Evolutionary conservation across 257 asterid species (phyloP), one percentile per base, ranked within the genome.

Genomic region (Solanum pennellii): DNA sequence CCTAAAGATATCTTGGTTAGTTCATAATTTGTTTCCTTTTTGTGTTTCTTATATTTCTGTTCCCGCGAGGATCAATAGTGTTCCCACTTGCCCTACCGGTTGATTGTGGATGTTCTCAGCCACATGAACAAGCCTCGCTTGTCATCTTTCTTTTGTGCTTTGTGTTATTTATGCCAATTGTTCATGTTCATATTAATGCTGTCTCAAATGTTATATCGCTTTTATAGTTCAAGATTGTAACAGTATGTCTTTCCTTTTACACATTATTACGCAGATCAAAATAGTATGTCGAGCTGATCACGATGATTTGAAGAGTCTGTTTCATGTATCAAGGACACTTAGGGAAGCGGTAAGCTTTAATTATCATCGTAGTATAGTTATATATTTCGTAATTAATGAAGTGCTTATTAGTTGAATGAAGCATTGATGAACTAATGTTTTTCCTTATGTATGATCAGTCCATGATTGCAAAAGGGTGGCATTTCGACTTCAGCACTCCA

Each of bases 261-360:
- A 4, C 20, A 39, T 74, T n/a, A 13, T 23, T 59, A 7, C 89
- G 89, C 95, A 95, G 98, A 90, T 93, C 88, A 93, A 88, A 89
- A 91, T 95, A 83, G 83, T 95, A 23, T 96, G 96, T 91, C 93
- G 95, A 9, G 98, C 95, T 69, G 98, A 94, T 41, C 99, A 96
- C 49, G 97, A 96, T 68, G 99, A 96, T 88, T 90, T 96, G 92
- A 94, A 91, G 87, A 91, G 90, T 49, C 89, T 96, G 79, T 89
- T 93, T 82, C 91, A 88, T 3, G 97, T 95, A 18, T 96, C 98
- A 6, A 94, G 86, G 69, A 33, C 95, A 2, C 83, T 96, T 3
- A 91, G 94, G 85, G 96, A 95, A 86, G 95, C 92, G 88, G 98
- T 95, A 86, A 93, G 95, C 7, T 37, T 52, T 21, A 5, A 72